Percentiles rank a stretch among this genome's conserved stretches.
Evolutionary conservation across 495 filamentous ascomycete genomes (phyloP).

Genomic region (Tuber aestivum): DNA sequence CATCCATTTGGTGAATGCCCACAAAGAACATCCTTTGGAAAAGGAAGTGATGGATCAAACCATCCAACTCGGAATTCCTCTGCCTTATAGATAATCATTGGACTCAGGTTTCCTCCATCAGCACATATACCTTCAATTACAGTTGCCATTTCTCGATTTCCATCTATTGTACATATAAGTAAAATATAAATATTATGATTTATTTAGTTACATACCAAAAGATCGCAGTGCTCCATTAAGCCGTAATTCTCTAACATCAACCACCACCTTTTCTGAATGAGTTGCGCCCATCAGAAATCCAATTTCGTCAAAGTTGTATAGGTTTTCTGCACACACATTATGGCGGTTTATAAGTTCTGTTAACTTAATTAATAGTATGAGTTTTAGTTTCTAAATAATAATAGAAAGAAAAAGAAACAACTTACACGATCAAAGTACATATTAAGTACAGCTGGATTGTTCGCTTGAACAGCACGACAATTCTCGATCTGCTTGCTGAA

Average conservation of each 20-base stretch:
- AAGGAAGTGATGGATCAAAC: neutral
- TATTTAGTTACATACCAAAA: neutral
- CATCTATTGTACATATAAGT: neutral
- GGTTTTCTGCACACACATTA: neutral
- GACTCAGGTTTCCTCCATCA: constrained; percentile 2
- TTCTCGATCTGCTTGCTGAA: constrained; percentile 8
- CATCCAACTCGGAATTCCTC: neutral
- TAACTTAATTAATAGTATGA: constrained; percentile 2
- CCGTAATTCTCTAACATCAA: no score
- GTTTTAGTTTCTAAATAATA: neutral
- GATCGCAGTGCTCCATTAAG: neutral
- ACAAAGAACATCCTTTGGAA: constrained; percentile 3
- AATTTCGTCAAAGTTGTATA: no score
- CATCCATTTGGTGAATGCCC: constrained; percentile 5
- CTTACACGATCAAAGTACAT: constrained; percentile 12
- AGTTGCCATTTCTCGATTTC: constrained; percentile 8
- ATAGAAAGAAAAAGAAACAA: neutral
- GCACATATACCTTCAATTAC: constrained; percentile 6
- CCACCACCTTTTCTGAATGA: no score
- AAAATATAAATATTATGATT: neutral
- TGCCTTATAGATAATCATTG: constrained; percentile 4
- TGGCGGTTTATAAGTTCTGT: constrained; percentile 2
- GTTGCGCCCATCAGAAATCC: no score
- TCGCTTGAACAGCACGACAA: neutral
- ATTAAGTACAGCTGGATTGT: constrained; percentile 10